Evolutionary conservation across 768 basidiomycete species (phyloP).

Genomic region (Phaffia australis): DNA sequence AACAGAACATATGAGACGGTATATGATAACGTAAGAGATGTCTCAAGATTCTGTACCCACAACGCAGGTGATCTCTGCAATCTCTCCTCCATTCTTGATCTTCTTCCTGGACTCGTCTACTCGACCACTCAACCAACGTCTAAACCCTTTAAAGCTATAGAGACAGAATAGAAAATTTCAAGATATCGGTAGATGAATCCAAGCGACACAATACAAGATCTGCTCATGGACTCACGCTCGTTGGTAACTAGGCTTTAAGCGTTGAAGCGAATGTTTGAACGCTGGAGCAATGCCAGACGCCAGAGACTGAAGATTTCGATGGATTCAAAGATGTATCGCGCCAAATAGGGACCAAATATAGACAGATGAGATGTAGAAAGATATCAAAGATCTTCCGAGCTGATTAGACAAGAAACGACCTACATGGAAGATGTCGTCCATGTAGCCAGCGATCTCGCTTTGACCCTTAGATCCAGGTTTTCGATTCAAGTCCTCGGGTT

Average conservation of each 20-base stretch:
- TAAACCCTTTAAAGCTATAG: not conserved
- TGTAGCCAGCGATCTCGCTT: not conserved
- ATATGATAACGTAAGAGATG: too few species aligned
- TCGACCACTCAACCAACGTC: constrained; percentile 3
- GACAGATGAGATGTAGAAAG: not conserved
- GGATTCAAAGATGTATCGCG: not conserved
- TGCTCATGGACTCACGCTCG: not conserved
- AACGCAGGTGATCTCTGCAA: not conserved
- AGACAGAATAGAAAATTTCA: too few species aligned
- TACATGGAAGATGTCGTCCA: constrained; percentile 7
- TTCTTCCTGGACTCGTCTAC: not conserved
- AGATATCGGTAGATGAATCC: too few species aligned
- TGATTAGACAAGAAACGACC: not conserved
- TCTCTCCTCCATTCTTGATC: constrained; percentile 13
- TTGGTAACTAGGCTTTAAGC: constrained; percentile 3
- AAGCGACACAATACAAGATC: too few species aligned
- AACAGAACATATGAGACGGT: not conserved
- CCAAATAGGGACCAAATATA: not conserved
- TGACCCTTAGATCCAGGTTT: not conserved
- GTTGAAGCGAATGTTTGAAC: not conserved
- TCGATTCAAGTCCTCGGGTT: not conserved
- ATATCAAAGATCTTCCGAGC: too few species aligned
- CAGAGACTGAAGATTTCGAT: not conserved
- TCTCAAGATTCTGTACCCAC: not conserved
- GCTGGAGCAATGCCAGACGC: not conserved